Evolutionary conservation across 2,329 filamentous ascomycete species (phyloP).

Genomic region (Pseudogymnoascus sp.): DNA sequence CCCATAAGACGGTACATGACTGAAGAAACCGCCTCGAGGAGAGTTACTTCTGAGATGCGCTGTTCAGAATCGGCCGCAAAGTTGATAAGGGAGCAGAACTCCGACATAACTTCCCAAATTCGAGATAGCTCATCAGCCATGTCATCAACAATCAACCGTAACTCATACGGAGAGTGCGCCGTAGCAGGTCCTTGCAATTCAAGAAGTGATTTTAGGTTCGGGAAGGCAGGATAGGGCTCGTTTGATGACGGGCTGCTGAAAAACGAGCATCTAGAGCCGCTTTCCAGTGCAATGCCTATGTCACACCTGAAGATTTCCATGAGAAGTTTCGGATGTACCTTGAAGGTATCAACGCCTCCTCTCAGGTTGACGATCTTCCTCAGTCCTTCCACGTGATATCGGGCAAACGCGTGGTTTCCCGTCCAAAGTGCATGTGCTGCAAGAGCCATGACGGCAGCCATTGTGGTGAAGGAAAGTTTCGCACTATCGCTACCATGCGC

Average conservation of each 20-base stretch:
- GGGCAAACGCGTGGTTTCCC: constrained; percentile 25
- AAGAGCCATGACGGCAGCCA: constrained; percentile 27
- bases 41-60: constrained; percentile 18
- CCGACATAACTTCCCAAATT: constrained; percentile 23
- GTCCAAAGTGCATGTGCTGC: constrained; percentile 26
- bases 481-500: constrained; percentile 16
- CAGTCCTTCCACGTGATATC: constrained; percentile 31
- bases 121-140: constrained; percentile 19
- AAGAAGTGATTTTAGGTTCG: constrained; percentile 16
- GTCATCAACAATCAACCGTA: constrained; percentile 13
- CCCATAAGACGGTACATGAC: constrained; percentile 35
- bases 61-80: constrained; percentile 19
- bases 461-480: constrained; percentile 27
- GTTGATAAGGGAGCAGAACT: constrained; percentile 26
- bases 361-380: constrained; percentile 31
- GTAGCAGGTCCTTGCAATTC: background rate
- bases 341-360: constrained; percentile 29
- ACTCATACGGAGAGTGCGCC: background rate
- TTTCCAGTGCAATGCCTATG: constrained; percentile 23
- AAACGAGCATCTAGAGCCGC: constrained; percentile 21
- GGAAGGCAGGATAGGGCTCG: constrained; percentile 22
- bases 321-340: constrained; percentile 28
- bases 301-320: constrained; percentile 31
- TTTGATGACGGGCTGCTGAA: constrained; percentile 17
- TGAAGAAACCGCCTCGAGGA: constrained; percentile 31